Conservation (phyloP, 2,329 filamentous ascomycete species). For the Leptodontidium sp. region DNA sequence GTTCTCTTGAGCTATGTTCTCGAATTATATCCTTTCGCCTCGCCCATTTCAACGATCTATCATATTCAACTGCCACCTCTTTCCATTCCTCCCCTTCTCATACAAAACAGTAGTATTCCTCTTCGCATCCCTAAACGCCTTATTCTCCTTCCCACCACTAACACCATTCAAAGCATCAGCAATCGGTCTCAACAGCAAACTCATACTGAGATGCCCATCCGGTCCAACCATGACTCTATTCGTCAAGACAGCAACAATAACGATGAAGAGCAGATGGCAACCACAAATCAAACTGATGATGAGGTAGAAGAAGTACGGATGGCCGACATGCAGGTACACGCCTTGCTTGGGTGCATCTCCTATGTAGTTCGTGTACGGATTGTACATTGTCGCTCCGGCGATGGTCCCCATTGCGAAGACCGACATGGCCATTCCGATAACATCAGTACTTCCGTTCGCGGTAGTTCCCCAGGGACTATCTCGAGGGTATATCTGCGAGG, state of each 20-base stretch:
- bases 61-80: slow-evolving; percentile 41
- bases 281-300: slow-evolving; percentile 43
- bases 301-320: slow-evolving; percentile 55
- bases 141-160: slow-evolving; percentile 37
- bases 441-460: slow-evolving; percentile 42
- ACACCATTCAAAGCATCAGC: slow-evolving; percentile 42
- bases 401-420: slow-evolving; percentile 49
- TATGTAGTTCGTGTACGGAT: slow-evolving; percentile 25
- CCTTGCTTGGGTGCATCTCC: slow-evolving; percentile 37
- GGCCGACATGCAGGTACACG: slow-evolving; percentile 48
- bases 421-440: slow-evolving; percentile 50
- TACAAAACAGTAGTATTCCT: slow-evolving; percentile 39
- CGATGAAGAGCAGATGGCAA: slow-evolving; percentile 39
- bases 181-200: slow-evolving; percentile 41
- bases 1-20: neutral
- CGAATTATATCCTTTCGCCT: neutral
- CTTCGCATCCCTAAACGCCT: slow-evolving; percentile 38
- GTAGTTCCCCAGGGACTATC: slow-evolving; percentile 51
- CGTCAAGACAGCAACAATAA: slow-evolving; percentile 39
- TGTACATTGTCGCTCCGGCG: slow-evolving; percentile 36
- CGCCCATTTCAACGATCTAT: slow-evolving; percentile 10
- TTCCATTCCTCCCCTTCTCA: slow-evolving; percentile 35
- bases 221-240: slow-evolving; percentile 43
- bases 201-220: slow-evolving; percentile 41
- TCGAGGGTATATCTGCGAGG: slow-evolving; percentile 53